Evolutionary conservation across 257 asterid genomes (phyloP), one percentile per base, ranked within the genome.

Genomic region (Nicotiana tomentosiformis): DNA sequence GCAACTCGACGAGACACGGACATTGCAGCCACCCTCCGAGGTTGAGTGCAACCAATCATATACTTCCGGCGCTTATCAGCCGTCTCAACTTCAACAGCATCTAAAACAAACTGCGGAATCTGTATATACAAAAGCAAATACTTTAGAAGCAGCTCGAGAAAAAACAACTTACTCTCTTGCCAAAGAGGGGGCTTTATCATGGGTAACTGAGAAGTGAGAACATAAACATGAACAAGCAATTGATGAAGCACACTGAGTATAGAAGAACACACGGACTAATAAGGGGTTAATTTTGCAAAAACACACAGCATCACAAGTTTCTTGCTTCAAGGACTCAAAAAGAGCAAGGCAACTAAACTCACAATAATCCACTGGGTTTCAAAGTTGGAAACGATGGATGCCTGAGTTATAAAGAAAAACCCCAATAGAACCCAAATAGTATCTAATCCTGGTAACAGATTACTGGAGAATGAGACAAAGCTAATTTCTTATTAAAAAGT

Each of bases 11-110:
- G 91, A 64, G 99, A 93, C 83, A 94, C 99, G 14, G 99, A 93
- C 98, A 96, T 94, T 11, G 99, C 98, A 69, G 99, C 99, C 84
- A 94, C 99, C 86, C 99, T 89, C 49, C 98, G 91, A 62, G 99
- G 99, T 87, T 93, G 99, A 10, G 99, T 96, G 84, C 99, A 96
- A n/a, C 84, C 99, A 81, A 96, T 92, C 98, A 96, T 93, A 88
- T 84, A 93, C 84, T 96, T 94, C 86, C 88, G 89, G 46, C 95
- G 91, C 82, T 90, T 94, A 87, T 91, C 98, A 0, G 92, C 85
- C 26, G 89, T 84, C 92, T 93, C 97, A 29, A 85, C 17, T 46
- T 93, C 97, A 78, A 93, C 70, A 26, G 99, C 91, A 32, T 96
- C 98, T 77, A 96, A 87, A 65, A 93, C 99, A 85, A 96, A 94